Percentiles rank a stretch among this genome's conserved stretches.
Evolutionary conservation across 176 grass and related monocot species (phyloP).

Genomic region (Canna indica): DNA sequence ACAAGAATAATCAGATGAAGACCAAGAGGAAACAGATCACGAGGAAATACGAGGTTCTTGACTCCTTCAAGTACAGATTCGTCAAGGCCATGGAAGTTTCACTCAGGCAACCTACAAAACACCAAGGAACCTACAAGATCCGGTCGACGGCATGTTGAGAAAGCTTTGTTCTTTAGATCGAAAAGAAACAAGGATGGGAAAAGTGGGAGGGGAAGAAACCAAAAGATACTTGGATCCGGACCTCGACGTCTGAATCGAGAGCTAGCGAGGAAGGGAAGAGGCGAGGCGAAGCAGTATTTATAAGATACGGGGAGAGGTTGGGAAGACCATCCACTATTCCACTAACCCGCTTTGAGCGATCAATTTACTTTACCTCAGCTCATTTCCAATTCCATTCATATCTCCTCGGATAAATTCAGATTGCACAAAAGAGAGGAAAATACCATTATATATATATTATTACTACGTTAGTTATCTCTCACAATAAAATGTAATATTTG

Average conservation of each 20-base stretch:
- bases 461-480: too few species aligned
- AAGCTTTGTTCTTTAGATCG: background rate
- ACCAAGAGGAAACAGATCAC: slow-evolving; percentile 11
- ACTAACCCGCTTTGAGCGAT: too few species aligned
- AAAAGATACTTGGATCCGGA: background rate
- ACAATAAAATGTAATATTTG: too few species aligned
- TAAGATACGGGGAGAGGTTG: background rate
- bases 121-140: background rate
- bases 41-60: slow-evolving; percentile 6
- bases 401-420: background rate
- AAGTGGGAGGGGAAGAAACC: background rate
- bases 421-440: too few species aligned
- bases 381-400: background rate
- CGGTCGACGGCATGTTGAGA: background rate
- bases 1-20: background rate
- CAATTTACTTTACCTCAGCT: background rate
- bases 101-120: background rate
- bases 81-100: background rate
- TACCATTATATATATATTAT: too few species aligned
- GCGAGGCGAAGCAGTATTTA: background rate
- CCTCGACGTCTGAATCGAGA: background rate
- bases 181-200: background rate
- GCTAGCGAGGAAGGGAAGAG: background rate
- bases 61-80: slow-evolving; percentile 1
- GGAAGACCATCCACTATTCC: background rate